These are phyloP conservation scores for Phycomyces nitens DNA, from an alignment of 192 early-diverging fungal genomes.

Conservation along the genomic window DNA sequence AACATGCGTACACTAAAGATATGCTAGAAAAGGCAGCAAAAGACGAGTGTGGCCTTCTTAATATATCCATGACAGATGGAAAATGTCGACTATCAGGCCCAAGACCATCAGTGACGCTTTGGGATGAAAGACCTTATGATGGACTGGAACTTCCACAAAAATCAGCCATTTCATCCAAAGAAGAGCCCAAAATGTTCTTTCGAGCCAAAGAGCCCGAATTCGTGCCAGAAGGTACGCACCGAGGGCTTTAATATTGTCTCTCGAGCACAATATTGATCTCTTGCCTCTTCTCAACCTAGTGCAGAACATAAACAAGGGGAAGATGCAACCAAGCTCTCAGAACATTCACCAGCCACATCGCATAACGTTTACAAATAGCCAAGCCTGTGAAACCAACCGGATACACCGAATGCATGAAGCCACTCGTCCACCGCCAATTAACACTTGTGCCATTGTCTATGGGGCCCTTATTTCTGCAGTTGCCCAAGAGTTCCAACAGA, in stretches of 20 bases:
- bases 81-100: background rate
- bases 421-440: no score
- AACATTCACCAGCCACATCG: constrained; percentile 5
- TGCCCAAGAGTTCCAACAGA: constrained; percentile 22
- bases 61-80: background rate
- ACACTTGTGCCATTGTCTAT: no score
- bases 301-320: constrained; percentile 8
- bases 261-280: background rate
- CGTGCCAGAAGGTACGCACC: background rate
- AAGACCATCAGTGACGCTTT: no score
- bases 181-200: no score
- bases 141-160: no score
- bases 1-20: background rate
- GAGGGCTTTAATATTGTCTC: no score
- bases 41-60: background rate
- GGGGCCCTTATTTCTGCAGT: constrained; percentile 12
- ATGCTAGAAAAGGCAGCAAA: background rate
- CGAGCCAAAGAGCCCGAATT: background rate
- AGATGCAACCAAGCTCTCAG: constrained; percentile 27
- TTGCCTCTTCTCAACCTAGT: background rate
- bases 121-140: no score
- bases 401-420: no score
- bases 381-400: constrained; percentile 17
- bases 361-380: background rate
- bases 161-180: no score